Evolutionary conservation across 164 flowering plant genomes (phyloP), one percentile per base, ranked within the genome.

Genomic region (Aristolochia fimbriata): DNA sequence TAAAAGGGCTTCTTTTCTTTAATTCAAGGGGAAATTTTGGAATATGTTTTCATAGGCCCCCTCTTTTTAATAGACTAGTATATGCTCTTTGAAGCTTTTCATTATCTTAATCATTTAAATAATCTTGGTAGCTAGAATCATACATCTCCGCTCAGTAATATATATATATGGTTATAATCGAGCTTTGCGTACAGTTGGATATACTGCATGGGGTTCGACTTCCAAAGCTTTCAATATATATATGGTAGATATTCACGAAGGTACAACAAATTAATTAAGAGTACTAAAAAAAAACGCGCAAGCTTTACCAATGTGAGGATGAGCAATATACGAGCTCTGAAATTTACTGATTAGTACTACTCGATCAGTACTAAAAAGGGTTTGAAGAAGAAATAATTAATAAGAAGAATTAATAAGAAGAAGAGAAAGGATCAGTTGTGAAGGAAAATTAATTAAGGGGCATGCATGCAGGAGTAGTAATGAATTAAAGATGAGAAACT

Each of bases 31-130:
- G 7, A 27, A 14, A 31, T 17, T 27, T 55, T 55, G 9, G 58
- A 27, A 55, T 55, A 55, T 55, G 45, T 55, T 49, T 49, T 19
- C 22, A 49, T 15, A 27, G 55, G 30, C 30, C 15, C 15, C 30
- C 27, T n/a, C 58, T 55, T 55, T 55, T 14, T 24, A 9, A 0
- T 30, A 30, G 58, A 16, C 2, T 31, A 24, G 45, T 55, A 27
- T 55, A 55, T 55, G 58, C 58, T 19, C 45, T 37, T 53, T 27
- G 11, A 55, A 55, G 58, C 58, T 31, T 55, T 31, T 55, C 45
- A 8, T 55, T 27, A 37, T 55, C 21, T 30, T 15, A 24, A 24
- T 55, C 45, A 24, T 21, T 30, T 55, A 2, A 16, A 4, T 30
- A 23, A 55, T 55, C 45, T 15, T 55, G 45, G 30, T 27, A 27